Evolutionary conservation across 2,329 filamentous ascomycete species (phyloP).

Genomic region (Pseudocercospora fijiensis): DNA sequence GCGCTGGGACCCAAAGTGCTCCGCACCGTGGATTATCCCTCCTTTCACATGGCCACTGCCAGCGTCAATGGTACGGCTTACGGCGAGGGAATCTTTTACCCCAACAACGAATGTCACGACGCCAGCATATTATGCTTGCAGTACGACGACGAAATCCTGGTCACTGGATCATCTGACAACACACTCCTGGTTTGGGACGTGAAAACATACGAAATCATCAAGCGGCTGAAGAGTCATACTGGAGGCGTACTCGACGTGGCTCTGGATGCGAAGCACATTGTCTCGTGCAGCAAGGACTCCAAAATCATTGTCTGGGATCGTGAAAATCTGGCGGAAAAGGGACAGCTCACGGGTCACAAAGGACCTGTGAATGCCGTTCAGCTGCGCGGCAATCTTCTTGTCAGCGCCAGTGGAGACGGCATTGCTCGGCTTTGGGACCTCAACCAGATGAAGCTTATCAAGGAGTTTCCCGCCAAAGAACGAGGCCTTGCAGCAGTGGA

Average conservation of each 20-base stretch:
- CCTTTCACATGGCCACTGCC: conserved; percentile 41
- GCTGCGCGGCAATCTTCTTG: conserved; percentile 86
- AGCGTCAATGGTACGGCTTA: conserved; percentile 50
- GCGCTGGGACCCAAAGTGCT: conserved; percentile 45
- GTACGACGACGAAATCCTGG: conserved; percentile 88
- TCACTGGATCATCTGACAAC: conserved; percentile 90
- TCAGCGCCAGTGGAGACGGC: conserved; percentile 91
- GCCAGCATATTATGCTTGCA: conserved; percentile 93
- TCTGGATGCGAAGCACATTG: conserved; percentile 87
- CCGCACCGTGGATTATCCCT: conserved; percentile 44
- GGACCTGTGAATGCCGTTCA: conserved; percentile 97
- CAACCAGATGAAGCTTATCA: conserved; percentile 80
- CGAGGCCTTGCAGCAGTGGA: conserved; percentile 94
- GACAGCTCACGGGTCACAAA: conserved; percentile 77
- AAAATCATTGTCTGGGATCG: conserved; percentile 95
- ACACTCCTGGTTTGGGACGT: conserved; percentile 91
- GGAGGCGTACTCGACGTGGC: conserved; percentile 92
- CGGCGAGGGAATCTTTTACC: conserved; percentile 49
- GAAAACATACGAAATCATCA: conserved; percentile 75
- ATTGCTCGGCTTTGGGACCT: conserved; percentile 95
- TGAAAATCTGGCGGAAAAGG: conserved; percentile 69
- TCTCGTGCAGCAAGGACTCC: conserved; percentile 95
- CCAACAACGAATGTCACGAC: conserved; percentile 66
- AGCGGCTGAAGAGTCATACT: conserved; percentile 72
- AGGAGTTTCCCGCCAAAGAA: conserved; percentile 85